Percentiles rank a stretch among this genome's conserved stretches.
Evolutionary conservation across 129 eudicot species (phyloP).

Genomic region (Artemisia annua): DNA sequence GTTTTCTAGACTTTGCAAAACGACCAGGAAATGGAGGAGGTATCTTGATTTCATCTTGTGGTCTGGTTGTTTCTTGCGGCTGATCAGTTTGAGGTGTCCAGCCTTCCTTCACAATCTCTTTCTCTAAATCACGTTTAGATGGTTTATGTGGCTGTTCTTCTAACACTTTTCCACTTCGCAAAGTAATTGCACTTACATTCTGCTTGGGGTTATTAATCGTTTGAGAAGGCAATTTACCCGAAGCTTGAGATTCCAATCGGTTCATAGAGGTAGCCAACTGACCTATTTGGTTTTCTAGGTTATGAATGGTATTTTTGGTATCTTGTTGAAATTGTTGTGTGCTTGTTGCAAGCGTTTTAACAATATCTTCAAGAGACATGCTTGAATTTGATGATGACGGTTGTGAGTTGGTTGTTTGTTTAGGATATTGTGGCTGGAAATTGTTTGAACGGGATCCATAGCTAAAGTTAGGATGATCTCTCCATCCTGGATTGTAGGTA

Average conservation of each 20-base stretch:
- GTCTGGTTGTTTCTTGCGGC: no score
- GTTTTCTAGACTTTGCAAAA: neutral
- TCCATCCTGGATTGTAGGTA: no score
- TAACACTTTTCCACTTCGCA: no score
- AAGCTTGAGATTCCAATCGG: constrained; percentile 2
- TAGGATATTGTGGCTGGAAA: no score
- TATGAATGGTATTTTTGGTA: neutral
- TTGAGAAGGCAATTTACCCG: neutral
- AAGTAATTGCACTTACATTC: neutral
- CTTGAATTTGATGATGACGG: neutral
- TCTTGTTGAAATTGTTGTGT: constrained; percentile 10
- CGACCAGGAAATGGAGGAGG: neutral
- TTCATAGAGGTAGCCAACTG: neutral
- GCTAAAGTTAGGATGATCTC: no score
- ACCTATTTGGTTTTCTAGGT: constrained; percentile 1
- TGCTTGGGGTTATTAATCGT: constrained; percentile 4
- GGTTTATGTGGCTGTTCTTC: no score
- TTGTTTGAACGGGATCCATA: no score
- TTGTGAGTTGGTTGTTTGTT: no score
- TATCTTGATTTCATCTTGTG: neutral
- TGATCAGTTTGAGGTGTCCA: no score
- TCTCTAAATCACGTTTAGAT: no score
- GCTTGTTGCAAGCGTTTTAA: neutral
- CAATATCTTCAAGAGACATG: neutral
- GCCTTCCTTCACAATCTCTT: no score